A percentile compares a stretch with the other conserved stretches of the same genome.
These are phyloP conservation scores for Venturia oleaginea DNA, from an alignment of 2,329 filamentous ascomycete species.

Conservation along the genomic window DNA sequence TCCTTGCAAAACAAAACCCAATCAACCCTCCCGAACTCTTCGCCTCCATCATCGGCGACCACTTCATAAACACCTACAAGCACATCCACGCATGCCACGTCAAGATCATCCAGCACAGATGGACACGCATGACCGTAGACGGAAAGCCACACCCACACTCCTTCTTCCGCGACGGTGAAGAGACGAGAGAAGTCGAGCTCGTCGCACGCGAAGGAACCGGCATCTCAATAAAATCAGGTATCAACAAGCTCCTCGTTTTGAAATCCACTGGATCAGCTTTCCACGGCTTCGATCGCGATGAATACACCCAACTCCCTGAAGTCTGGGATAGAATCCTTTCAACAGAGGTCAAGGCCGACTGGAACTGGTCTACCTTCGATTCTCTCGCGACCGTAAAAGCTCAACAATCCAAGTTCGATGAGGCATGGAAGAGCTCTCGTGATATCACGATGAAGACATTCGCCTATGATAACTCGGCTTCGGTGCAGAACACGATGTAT, in stretches of 20 bases:
- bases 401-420: conserved; percentile 60
- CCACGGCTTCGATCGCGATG: conserved; percentile 86
- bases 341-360: conserved; percentile 80
- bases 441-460: conserved; percentile 86
- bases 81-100: conserved; percentile 84
- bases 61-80: conserved; percentile 79
- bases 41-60: conserved; percentile 70
- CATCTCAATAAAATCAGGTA: conserved; percentile 66
- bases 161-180: conserved; percentile 81
- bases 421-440: conserved; percentile 68
- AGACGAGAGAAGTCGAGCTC: conserved; percentile 76
- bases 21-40: conserved; percentile 91
- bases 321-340: conserved; percentile 93
- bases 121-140: conserved; percentile 80
- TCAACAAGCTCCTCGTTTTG: conserved; percentile 75
- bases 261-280: conserved; percentile 97
- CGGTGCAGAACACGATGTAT: conserved; percentile 97
- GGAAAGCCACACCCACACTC: conserved; percentile 91
- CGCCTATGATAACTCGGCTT: conserved; percentile 80
- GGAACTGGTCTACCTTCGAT: conserved; percentile 72
- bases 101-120: conserved; percentile 75
- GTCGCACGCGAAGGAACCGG: conserved; percentile 51
- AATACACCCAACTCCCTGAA: conserved; percentile 84
- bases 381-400: conserved; percentile 58
- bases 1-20: conserved; percentile 87